Base-by-base conservation (phyloP, 306 rosid species). In the Senna tora region DNA sequence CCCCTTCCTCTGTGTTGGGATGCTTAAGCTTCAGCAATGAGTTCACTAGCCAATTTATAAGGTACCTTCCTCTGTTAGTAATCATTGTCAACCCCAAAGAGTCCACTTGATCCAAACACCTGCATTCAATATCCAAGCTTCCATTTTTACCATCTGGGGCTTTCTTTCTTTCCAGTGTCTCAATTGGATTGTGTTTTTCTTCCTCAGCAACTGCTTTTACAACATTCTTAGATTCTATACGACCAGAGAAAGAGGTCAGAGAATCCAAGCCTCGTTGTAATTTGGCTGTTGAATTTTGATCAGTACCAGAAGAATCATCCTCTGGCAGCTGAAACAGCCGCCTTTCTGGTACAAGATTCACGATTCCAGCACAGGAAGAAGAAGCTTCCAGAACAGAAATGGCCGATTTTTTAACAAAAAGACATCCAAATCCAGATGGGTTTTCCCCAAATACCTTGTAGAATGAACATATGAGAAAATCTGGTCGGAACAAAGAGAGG, bases 391-490 rank as follows among this genome's bases (percentile, higher is more conserved):
- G 81, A 20, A 59, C 72, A 0, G 94, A 49, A 72, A 89, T 67
- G 25, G 76, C 80, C 21, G 96, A 80, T 81, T 91, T 94, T 75
- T 91, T 94, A 30, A 94, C 89, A 60, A 91, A 85, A 38, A 91
- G 82, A 78, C 98, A 94, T 13, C 97, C 98, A 82, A 91, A 89
- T 15, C 98, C 98, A 49, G 96, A 94, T 72, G 98, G 98, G 82
- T 89, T 94, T 67, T 89, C 94, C 4, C 98, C 97, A 55, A 81
- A 94, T 11, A 91, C 81, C 63, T 94, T 94, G 51, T 94, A 94
- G 81, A 92, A 94, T 8, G 98, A 94, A 53, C 90, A 91, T 42
- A 91, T 79, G 7, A 94, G 84, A 66, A 91, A 94, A 15, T 91
- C 98, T 3, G 97, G 98, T 49, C 81, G 90, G 67, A 86, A 80